phyloP scores from a whole-genome alignment of 2,329 filamentous ascomycete genomes.

The Epichloe coenophiala region DNA sequence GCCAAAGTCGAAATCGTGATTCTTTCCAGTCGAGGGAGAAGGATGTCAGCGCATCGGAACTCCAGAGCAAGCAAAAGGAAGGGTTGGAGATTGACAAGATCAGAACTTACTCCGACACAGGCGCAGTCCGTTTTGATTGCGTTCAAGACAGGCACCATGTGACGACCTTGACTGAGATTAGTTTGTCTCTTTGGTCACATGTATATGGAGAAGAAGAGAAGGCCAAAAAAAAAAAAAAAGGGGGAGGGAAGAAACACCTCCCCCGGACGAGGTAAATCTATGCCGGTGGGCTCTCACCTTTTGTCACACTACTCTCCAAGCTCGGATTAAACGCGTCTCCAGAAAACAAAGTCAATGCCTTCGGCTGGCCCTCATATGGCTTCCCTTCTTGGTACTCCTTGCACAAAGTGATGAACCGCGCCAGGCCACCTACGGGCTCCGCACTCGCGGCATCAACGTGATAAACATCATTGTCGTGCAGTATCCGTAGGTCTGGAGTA shows the following conservation, averaged over 20 bases:
- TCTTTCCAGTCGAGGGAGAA: slow-evolving; percentile 20
- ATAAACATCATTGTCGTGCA: slow-evolving; percentile 93
- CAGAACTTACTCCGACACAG: slow-evolving; percentile 58
- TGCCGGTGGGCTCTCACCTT: slow-evolving; percentile 36
- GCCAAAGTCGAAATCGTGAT: slow-evolving; percentile 89
- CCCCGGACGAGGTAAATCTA: not conserved
- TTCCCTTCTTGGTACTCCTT: slow-evolving; percentile 57
- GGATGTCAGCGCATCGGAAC: too few relatives aligned
- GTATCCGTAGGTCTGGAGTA: slow-evolving; percentile 57
- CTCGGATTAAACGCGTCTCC: slow-evolving; percentile 90
- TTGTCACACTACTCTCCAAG: slow-evolving; percentile 77
- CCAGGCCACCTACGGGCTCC: slow-evolving; percentile 70
- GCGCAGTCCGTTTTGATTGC: slow-evolving; percentile 62
- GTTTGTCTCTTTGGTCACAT: not conserved
- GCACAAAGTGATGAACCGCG: slow-evolving; percentile 66
- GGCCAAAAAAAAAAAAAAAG: too few relatives aligned
- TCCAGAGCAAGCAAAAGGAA: not conserved
- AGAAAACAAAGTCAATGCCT: slow-evolving; percentile 69
- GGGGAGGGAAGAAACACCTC: too few relatives aligned
- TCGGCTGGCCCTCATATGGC: slow-evolving; percentile 48
- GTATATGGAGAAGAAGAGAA: not conserved
- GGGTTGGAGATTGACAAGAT: not conserved
- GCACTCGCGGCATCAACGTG: slow-evolving; percentile 65
- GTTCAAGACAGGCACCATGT: slow-evolving; percentile 83
- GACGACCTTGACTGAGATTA: slow-evolving; percentile 37